Base-by-base conservation (phyloP, 495 filamentous ascomycete genomes). In the Hapsidospora chrysogenum region DNA sequence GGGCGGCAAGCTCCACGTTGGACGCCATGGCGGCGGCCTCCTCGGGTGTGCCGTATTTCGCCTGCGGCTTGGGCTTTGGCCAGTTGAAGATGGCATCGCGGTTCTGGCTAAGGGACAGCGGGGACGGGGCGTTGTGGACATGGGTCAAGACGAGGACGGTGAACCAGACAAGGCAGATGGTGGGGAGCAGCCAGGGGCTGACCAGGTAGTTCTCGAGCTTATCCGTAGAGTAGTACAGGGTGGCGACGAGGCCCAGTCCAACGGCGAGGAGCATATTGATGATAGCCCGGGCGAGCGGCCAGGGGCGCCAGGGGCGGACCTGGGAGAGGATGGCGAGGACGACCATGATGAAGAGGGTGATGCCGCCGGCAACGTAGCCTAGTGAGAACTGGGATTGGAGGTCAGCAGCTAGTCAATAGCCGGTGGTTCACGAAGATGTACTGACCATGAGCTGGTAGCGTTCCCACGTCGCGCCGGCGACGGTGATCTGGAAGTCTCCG, bases 381-480 rank as follows among this genome's bases (percentile, higher is more conserved):
- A 63, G 66, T 1, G 47, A 42, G 38, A 61, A 60, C 53, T 56
- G 3, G 29, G 17, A 9, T 17, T 33, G 11, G 27, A 34, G 7
- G 32, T 41, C 30, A 44, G 31, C 9, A 18, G 1, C 26, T 22
- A 8, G 14, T 2, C 13, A 29, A 18, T 4, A 26, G 9, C 9
- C 13, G 3, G 15, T 17, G 6, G 1, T 5, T 15, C 14, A 17
- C 11, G 8, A 28, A 21, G 17, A 13, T 43, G 25, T 17, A 57
- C 50, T 40, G 53, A 58, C 44, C 46, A 54, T 39, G 6, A 45
- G 33, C 17, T 41, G 48, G 62, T 49, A 84, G 64, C 7, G 80
- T 2, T 21, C 19, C 32, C 17, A 37, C 21, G 41, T 46, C 16
- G 30, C 15, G 2, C 31, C n/a, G 15, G 14, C 9, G 1, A 37